Evolutionary conservation across 495 filamentous ascomycete species (phyloP).

Genomic region (Neurospora tetrasperma): DNA sequence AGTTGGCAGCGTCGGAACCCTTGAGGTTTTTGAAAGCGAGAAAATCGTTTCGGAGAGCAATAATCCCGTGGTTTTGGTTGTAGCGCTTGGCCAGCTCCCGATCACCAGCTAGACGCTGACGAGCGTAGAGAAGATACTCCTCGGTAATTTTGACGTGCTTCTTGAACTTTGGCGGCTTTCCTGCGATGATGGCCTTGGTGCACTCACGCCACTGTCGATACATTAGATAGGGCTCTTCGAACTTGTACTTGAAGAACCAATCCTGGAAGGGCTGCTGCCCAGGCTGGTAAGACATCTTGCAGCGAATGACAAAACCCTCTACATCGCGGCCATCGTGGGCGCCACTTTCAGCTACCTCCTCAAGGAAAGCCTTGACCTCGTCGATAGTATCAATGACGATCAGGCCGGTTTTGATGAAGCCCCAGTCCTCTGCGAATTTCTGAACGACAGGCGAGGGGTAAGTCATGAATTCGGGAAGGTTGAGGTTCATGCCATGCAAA

Average conservation of each 20-base stretch:
- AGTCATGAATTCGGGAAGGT: constrained; percentile 79
- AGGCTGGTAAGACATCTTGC: constrained; percentile 44
- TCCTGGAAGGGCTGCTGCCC: constrained; percentile 48
- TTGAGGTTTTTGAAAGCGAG: constrained; percentile 68
- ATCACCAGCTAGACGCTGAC: constrained; percentile 56
- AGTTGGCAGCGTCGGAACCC: constrained; percentile 57
- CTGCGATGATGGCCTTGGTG: constrained; percentile 79
- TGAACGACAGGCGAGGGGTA: constrained; percentile 70
- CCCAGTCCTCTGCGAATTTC: constrained; percentile 85
- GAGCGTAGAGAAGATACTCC: constrained; percentile 76
- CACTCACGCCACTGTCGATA: constrained; percentile 97
- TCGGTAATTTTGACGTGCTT: constrained; percentile 88
- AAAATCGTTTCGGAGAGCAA: constrained; percentile 78
- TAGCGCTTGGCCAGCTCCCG: constrained; percentile 55
- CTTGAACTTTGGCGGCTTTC: constrained; percentile 60
- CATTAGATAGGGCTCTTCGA: constrained; percentile 97
- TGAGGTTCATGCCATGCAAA: constrained; percentile 91
- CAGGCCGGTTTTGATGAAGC: constrained; percentile 80
- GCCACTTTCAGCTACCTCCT: constrained; percentile 72
- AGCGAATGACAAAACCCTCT: constrained; percentile 93
- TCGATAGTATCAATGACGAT: constrained; percentile 64
- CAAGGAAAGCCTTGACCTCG: constrained; percentile 67
- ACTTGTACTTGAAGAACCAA: constrained; percentile 99
- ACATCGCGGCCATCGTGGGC: constrained; percentile 84
- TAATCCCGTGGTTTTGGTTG: constrained; percentile 90